Evolutionary conservation across 129 eudicot species (phyloP), one percentile per base, ranked within the genome.

Genomic region (Saposhnikovia divaricata): DNA sequence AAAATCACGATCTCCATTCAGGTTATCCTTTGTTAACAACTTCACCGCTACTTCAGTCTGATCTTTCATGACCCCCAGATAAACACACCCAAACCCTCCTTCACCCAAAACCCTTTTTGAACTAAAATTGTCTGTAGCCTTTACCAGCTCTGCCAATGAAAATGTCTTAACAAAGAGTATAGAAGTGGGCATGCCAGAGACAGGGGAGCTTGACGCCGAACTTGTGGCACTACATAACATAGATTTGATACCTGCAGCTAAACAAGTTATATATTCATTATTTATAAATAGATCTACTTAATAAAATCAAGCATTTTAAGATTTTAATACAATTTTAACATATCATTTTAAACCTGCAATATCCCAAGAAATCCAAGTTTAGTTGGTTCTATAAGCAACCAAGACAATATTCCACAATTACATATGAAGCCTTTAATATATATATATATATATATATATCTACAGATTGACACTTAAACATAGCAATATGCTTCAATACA

Each of bases 61-160:
- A 82, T 96, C 93, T 85, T 85, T 93, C 78, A 89, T 59, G 61
- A 90, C 48, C 31, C 97, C 99, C 73, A 86, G 93, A 86, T 92
- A 96, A 51, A 96, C 99, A 38, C 97, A 90, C 75, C 99, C 99
- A 74, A 96, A 96, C 40, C 99, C 99, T 81, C 99, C 99, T 90
- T 92, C 99, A 28, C 99, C 99, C 82, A 96, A 79, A 28, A 96
- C 82, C 84, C 85, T 90, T 83, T 79, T 92, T 27, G 88, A 82
- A 78, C 93, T 89, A 63, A 96, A 96, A 70, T 87, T 87, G 25
- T 90, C 97, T 18, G 99, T 96, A 72, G 99, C 98, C 85, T 90
- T 90, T 74, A 89, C 89, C 72, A 96, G 96, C 86, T 96, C 97
- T 3, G 65, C 79, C 38, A 92, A 88, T 5, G 95, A 65, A 88